Conservation (phyloP, 164 flowering plant genomes). For the Stephania yunnanensis region DNA sequence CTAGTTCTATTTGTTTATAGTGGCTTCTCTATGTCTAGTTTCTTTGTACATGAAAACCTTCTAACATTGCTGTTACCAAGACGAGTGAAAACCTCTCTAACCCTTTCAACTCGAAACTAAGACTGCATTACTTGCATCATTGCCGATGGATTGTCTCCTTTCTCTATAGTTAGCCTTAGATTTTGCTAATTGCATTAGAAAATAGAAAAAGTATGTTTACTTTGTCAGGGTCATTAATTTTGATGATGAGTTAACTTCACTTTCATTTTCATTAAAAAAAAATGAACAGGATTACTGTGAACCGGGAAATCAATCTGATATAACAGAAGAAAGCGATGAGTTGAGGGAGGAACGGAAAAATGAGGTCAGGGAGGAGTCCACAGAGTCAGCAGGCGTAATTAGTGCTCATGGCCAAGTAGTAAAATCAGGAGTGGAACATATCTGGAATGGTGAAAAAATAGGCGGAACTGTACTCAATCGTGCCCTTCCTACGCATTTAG, state of each 20-base stretch:
- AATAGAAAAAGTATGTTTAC: neutral
- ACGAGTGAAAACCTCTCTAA: no score
- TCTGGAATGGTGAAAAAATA: conserved; percentile 11
- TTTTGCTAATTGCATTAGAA: neutral
- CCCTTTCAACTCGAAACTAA: no score
- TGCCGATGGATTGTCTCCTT: no score
- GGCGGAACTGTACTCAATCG: conserved; percentile 11
- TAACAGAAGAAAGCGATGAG: conserved; percentile 68
- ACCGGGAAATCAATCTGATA: conserved; percentile 71
- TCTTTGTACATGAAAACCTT: neutral
- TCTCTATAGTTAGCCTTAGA: neutral
- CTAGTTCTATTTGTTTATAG: neutral
- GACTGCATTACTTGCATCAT: no score
- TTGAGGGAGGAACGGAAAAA: conserved; percentile 20
- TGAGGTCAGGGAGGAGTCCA: conserved; percentile 12
- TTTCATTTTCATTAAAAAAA: neutral
- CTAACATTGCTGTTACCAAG: no score
- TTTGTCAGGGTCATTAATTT: neutral
- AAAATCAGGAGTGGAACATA: conserved; percentile 17
- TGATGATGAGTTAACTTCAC: neutral
- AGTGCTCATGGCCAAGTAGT: conserved; percentile 13
- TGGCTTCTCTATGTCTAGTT: neutral
- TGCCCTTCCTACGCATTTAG: conserved; percentile 16
- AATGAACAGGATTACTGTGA: conserved; percentile 60
- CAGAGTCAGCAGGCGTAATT: neutral